These are phyloP conservation scores for Taphrina flavorubra DNA, from an alignment of 1,139 yeast species.

Conservation along the genomic window DNA sequence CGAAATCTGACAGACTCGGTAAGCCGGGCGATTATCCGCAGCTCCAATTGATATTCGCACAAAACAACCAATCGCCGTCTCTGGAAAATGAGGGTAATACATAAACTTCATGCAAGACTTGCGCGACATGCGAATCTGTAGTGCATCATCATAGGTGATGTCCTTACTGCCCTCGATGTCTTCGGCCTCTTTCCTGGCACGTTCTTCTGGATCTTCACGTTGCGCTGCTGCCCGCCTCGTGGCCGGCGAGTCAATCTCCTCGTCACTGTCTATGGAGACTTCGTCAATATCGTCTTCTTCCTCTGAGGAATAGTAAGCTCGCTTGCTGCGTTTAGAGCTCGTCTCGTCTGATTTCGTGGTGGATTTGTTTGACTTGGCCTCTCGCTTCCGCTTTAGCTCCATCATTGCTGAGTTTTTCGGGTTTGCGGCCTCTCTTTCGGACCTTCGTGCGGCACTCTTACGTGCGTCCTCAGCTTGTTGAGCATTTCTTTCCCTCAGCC, in stretches of 20 bases:
- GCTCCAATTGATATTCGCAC: slow-evolving; percentile 82
- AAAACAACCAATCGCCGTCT: slow-evolving; percentile 62
- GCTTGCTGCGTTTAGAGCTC: slow-evolving; percentile 43
- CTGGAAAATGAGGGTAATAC: slow-evolving; percentile 80
- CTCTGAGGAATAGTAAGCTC: slow-evolving; percentile 46
- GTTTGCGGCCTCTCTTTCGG: slow-evolving; percentile 49
- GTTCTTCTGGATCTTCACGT: slow-evolving; percentile 45
- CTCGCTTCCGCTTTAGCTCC: slow-evolving; percentile 85
- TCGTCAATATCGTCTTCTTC: slow-evolving; percentile 50
- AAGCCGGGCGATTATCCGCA: slow-evolving; percentile 67
- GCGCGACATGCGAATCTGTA: slow-evolving; percentile 76
- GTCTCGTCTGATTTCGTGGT: slow-evolving; percentile 47
- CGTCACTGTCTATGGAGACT: slow-evolving; percentile 48
- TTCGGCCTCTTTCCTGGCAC: slow-evolving; percentile 45
- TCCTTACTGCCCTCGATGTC: slow-evolving; percentile 49
- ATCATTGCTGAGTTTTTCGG: slow-evolving; percentile 67
- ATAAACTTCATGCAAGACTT: slow-evolving; percentile 73
- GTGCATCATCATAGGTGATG: slow-evolving; percentile 65
- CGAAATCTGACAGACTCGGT: slow-evolving; percentile 82
- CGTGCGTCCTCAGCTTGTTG: slow-evolving; percentile 37
- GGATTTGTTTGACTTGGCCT: slow-evolving; percentile 55
- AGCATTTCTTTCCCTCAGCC: slow-evolving; percentile 64
- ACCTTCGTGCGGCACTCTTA: slow-evolving; percentile 48
- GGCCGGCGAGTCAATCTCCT: slow-evolving; percentile 49
- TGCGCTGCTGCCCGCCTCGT: slow-evolving; percentile 46